A percentile compares a stretch with the other conserved stretches of the same genome.
Evolutionary conservation across 1,284 basidiomycete species (phyloP).

Genomic region (Puccinia polysora): DNA sequence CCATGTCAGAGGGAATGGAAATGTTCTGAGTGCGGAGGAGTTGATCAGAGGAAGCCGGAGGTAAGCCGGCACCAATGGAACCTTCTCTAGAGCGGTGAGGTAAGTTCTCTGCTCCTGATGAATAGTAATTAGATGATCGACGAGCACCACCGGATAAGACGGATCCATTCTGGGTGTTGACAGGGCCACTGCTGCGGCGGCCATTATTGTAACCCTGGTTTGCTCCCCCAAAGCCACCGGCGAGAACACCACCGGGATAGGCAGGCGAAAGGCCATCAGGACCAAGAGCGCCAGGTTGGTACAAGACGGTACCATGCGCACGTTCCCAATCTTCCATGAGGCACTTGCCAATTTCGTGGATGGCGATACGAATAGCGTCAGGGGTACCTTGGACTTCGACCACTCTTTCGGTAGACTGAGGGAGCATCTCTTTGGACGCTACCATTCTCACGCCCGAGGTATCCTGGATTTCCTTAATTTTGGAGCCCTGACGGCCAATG

Average conservation of each 20-base stretch:
- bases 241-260: conserved; percentile 56
- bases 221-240: conserved; percentile 52
- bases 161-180: conserved; percentile 37
- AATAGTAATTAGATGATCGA: conserved; percentile 47
- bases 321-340: conserved; percentile 95
- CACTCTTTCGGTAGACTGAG: conserved; percentile 61
- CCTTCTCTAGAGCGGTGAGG: conserved; percentile 39
- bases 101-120: conserved; percentile 41
- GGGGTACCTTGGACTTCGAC: conserved; percentile 92
- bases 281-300: conserved; percentile 81
- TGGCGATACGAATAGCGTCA: conserved; percentile 82
- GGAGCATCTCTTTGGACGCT: conserved; percentile 54
- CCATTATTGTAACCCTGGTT: conserved; percentile 48
- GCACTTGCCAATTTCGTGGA: conserved; percentile 91
- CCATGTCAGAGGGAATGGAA: conserved; percentile 98
- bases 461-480: conserved; percentile 54
- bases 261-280: conserved; percentile 56
- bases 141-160: conserved; percentile 40
- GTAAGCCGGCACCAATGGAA: conserved; percentile 58
- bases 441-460: conserved; percentile 53
- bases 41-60: conserved; percentile 55
- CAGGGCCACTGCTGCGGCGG: conserved; percentile 46
- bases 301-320: conserved; percentile 83
- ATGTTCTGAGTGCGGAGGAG: conserved; percentile 97
- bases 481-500: conserved; percentile 53